Evolutionary conservation across 1,139 yeast genomes (phyloP).

Genomic region (Sugiyamaella novakii): DNA sequence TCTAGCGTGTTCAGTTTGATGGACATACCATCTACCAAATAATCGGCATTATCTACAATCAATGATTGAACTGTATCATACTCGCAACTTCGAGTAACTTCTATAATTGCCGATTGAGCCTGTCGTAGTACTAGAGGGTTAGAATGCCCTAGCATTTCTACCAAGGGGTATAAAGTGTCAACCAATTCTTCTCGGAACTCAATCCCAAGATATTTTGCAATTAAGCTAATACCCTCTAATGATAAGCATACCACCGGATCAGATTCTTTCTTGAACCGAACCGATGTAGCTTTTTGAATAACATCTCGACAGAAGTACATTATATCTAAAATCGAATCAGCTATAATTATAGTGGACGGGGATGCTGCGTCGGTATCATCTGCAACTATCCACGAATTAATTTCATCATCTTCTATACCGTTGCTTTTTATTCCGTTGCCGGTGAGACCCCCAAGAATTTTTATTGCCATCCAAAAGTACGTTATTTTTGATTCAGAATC

Average conservation of each 20-base stretch:
- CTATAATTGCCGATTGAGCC: slow-evolving; percentile 51
- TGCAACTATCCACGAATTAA: slow-evolving; percentile 6
- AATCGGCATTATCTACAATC: slow-evolving; percentile 72
- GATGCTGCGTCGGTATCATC: not conserved
- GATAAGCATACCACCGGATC: slow-evolving; percentile 30
- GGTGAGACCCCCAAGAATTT: slow-evolving; percentile 6
- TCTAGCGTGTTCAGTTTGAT: slow-evolving; percentile 65
- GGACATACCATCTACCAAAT: slow-evolving; percentile 75
- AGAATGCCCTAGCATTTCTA: slow-evolving; percentile 56
- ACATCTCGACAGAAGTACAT: slow-evolving; percentile 14
- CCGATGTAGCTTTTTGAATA: slow-evolving; percentile 11
- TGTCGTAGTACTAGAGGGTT: slow-evolving; percentile 48
- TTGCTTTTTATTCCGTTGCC: too few relatives aligned
- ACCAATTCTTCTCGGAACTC: slow-evolving; percentile 54
- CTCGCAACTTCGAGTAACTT: slow-evolving; percentile 58
- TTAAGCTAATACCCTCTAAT: slow-evolving; percentile 48
- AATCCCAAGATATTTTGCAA: slow-evolving; percentile 45
- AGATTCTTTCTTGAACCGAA: slow-evolving; percentile 9
- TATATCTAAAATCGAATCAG: slow-evolving; percentile 4
- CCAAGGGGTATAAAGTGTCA: slow-evolving; percentile 57
- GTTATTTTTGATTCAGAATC: slow-evolving; percentile 12
- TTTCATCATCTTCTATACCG: not conserved
- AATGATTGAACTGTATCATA: slow-evolving; percentile 57
- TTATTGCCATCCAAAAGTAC: slow-evolving; percentile 14
- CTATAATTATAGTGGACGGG: not conserved